Conservation (phyloP, 1,284 basidiomycete species). For the Schizopora paradoxa region DNA sequence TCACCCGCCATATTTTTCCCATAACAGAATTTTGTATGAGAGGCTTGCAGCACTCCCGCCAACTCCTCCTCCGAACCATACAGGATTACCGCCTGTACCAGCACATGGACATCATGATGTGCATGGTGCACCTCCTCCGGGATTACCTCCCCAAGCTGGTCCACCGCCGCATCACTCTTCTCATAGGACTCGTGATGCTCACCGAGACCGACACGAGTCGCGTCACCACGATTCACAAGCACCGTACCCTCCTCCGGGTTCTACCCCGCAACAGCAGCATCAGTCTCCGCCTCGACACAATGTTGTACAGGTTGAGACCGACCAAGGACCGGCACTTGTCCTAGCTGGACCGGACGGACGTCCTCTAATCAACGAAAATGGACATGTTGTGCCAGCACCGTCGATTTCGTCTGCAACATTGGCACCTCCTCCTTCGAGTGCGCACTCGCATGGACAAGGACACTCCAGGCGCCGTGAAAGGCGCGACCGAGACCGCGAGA, state of each 20-base stretch:
- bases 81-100: slow-evolving; percentile 31
- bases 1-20: slow-evolving; percentile 1
- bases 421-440: too few species aligned
- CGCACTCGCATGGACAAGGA: too few species aligned
- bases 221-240: neutral
- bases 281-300: slow-evolving; percentile 10
- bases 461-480: neutral
- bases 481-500: slow-evolving; percentile 8
- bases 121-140: neutral
- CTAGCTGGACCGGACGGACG: slow-evolving; percentile 13
- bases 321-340: slow-evolving; percentile 11
- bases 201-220: slow-evolving; percentile 2
- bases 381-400: slow-evolving; percentile 6
- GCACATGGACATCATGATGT: slow-evolving; percentile 29
- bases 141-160: neutral
- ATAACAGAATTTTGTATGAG: slow-evolving; percentile 67
- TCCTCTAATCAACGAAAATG: slow-evolving; percentile 10
- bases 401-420: neutral
- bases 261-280: slow-evolving; percentile 7
- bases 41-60: slow-evolving; percentile 57
- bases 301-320: slow-evolving; percentile 6
- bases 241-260: neutral
- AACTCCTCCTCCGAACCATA: slow-evolving; percentile 37
- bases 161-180: slow-evolving; percentile 8
- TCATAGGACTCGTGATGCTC: neutral